Percentiles rank a stretch among this genome's conserved stretches.
These are phyloP conservation scores for Stagonosporopsis tanaceti DNA, from an alignment of 2,329 filamentous ascomycete species.

Conservation along the genomic window DNA sequence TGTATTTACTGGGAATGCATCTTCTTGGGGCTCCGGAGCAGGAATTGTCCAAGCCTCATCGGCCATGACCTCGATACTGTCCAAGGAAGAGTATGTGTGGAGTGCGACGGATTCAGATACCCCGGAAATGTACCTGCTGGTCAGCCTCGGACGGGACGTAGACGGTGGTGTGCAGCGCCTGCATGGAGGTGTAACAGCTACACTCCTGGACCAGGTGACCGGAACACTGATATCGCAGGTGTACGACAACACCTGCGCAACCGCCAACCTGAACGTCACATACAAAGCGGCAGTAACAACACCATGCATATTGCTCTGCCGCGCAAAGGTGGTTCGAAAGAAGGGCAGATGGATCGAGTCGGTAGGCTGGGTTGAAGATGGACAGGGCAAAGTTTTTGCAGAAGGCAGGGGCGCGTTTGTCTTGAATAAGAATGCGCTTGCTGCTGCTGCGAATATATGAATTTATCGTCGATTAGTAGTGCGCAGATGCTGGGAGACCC, in stretches of 20 bases:
- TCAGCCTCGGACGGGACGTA: conserved; percentile 30
- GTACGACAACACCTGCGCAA: conserved; percentile 27
- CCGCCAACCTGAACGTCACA: conserved; percentile 34
- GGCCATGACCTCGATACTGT: conserved; percentile 4
- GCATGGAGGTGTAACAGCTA: conserved; percentile 39
- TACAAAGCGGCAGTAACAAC: conserved; percentile 36
- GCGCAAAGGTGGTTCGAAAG: conserved; percentile 32
- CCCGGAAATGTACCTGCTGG: conserved; percentile 31
- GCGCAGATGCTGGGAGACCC: too few relatives aligned
- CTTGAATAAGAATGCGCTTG: conserved; percentile 20
- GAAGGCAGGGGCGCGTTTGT: conserved; percentile 33
- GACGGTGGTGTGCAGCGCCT: conserved; percentile 32
- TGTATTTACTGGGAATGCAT: conserved; percentile 14
- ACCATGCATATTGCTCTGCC: conserved; percentile 30
- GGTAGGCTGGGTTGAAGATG: conserved; percentile 36
- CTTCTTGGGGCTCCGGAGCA: conserved; percentile 1
- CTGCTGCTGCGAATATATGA: conserved; percentile 1
- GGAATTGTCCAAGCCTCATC: not conserved
- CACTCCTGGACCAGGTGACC: conserved; percentile 40
- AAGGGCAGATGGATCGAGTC: conserved; percentile 34
- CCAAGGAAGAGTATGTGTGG: conserved; percentile 24
- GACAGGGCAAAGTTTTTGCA: conserved; percentile 33
- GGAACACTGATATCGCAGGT: conserved; percentile 26
- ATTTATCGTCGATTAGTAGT: too few relatives aligned
- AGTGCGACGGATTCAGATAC: conserved; percentile 22